phyloP scores from a whole-genome alignment of 352 stramenopile species.

The Saprolegnia diclina region DNA sequence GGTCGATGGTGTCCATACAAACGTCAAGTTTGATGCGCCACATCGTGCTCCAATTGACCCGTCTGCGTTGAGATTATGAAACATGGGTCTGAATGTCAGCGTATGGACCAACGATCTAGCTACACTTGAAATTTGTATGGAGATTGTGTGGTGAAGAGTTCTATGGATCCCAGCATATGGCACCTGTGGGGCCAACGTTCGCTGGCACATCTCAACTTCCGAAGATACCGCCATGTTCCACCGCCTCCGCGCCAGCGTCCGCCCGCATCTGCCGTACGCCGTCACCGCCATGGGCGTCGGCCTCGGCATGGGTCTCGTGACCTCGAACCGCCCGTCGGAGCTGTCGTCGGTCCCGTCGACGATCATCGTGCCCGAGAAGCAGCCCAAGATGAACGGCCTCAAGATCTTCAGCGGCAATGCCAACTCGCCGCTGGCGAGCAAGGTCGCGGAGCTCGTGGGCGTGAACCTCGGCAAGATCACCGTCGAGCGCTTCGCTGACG shows the following conservation, averaged over 20 bases:
- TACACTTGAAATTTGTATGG: conserved; percentile 6
- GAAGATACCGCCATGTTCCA: conserved; percentile 25
- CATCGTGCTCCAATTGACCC: neutral
- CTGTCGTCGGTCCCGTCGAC: conserved; percentile 15
- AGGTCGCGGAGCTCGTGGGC: conserved; percentile 96
- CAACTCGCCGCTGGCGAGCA: conserved; percentile 94
- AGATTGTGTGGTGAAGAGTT: conserved; percentile 25
- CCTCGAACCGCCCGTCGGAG: conserved; percentile 16
- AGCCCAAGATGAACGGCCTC: conserved; percentile 83
- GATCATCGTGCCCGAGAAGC: conserved; percentile 43
- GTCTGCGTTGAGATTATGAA: conserved; percentile 11
- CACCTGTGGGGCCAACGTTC: neutral
- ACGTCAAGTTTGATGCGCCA: neutral
- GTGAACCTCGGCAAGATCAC: conserved; percentile 98
- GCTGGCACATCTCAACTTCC: conserved; percentile 9
- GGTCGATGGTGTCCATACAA: neutral
- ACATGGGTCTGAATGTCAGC: conserved; percentile 4
- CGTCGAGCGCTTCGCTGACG: conserved; percentile 97
- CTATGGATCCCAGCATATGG: conserved; percentile 6
- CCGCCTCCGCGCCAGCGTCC: conserved; percentile 11
- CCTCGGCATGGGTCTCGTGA: conserved; percentile 24
- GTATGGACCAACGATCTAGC: conserved; percentile 5
- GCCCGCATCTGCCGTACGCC: conserved; percentile 15
- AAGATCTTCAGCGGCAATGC: conserved; percentile 99
- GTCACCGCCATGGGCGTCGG: conserved; percentile 23